Conservation (phyloP, 2,329 filamentous ascomycete species). For the Fusarium sp. region DNA sequence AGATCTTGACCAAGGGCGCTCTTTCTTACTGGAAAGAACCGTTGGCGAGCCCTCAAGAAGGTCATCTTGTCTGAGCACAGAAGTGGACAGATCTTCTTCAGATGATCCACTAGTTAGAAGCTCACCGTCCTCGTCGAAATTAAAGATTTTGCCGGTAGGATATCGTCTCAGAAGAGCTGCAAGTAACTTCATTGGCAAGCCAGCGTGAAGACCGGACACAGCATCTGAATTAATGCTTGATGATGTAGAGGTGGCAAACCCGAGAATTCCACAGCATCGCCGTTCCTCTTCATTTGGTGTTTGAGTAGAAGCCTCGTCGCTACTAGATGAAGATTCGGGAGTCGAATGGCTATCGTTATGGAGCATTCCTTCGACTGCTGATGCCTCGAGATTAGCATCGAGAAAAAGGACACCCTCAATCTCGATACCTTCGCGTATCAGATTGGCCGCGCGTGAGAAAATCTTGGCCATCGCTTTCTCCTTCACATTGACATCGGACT, state of each 20-base stretch:
- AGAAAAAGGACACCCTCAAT: conserved; percentile 53
- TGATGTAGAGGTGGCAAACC: conserved; percentile 50
- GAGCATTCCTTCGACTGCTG: conserved; percentile 29
- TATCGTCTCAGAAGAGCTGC: conserved; percentile 57
- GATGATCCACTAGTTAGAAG: conserved; percentile 49
- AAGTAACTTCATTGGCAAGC: conserved; percentile 54
- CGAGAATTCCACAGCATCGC: conserved; percentile 51
- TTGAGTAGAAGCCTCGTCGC: conserved; percentile 43
- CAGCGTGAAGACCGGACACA: conserved; percentile 28
- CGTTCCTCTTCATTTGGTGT: conserved; percentile 8
- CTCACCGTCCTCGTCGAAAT: conserved; percentile 55
- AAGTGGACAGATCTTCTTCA: conserved; percentile 39
- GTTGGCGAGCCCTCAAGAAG: not conserved
- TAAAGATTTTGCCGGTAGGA: conserved; percentile 59
- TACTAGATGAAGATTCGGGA: conserved; percentile 33
- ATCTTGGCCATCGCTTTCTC: conserved; percentile 39
- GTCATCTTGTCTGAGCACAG: not conserved
- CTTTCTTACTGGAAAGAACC: not conserved
- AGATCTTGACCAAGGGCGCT: conserved; percentile 8
- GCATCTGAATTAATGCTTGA: conserved; percentile 50
- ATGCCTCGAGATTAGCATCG: conserved; percentile 44
- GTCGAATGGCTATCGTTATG: conserved; percentile 33
- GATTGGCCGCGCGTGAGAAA: conserved; percentile 57
- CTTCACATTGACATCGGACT: conserved; percentile 1
- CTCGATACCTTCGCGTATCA: conserved; percentile 56